Base-by-base conservation (phyloP, 192 early-diverging fungal genomes). In the Rhizophagus prolifer region DNA sequence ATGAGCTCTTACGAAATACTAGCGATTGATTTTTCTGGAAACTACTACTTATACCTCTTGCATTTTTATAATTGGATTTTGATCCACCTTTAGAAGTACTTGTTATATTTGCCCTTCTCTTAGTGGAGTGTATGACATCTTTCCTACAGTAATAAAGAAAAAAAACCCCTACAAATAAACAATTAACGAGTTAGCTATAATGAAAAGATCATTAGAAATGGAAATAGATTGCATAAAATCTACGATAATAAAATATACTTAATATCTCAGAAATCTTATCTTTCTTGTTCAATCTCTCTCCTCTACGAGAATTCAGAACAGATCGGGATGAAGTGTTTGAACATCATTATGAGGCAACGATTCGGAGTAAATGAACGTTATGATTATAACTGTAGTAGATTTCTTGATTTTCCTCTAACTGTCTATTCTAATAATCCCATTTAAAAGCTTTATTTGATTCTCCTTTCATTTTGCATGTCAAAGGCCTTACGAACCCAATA, bases 221-320 rank as follows among this genome's bases (percentile, higher is more conserved):
- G 8, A n/a, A n/a, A 9, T 41, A 68, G 54, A 46, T 44, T 8
- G 10, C 58, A 19, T 38, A 70, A 9, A 66, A 41, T 38, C n/a
- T n/a, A 65, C 73, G 31, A 64, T 61, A 16, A 25, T 62, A 41
- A 36, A 34, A 58, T 34, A 54, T 77, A 81, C 50, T 78, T 41
- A 26, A 72, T 21, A 65, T 78, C 69, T 84, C 76, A 36, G 70
- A 34, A 25, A 78, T 64, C 31, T 83, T 68, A 44, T 85, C 76
- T 66, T 78, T 82, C 61, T 80, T 80, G 46, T 63, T 75, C 50
- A 84, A 41, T 79, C 79, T 86, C 38, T 79, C 79, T 79, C 82
- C 79, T 38, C 84, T 77, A 31, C 58, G 85, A 23, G 92, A 92
- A 12, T 82, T 85, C 19, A 91, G 90, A 13, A 91, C 83, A 58